phyloP scores from a whole-genome alignment of 192 early-diverging fungal genomes.

The Backusella macrospora region DNA sequence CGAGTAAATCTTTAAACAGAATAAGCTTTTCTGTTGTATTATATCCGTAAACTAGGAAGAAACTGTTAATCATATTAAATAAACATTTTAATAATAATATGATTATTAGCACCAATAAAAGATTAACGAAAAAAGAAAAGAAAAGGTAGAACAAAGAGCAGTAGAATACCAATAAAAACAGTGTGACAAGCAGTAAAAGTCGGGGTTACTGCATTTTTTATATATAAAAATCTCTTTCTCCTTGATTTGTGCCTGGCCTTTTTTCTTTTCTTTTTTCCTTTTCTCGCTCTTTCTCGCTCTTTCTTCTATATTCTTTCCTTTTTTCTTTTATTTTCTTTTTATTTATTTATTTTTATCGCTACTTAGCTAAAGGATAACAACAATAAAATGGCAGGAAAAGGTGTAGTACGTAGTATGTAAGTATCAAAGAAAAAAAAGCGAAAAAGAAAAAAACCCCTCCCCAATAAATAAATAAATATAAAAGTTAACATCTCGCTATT shows the following conservation, averaged over 20 bases:
- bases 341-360: not conserved
- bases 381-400: conserved; percentile 36
- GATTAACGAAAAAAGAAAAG: not conserved
- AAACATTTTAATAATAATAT: no score
- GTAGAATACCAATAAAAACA: not conserved
- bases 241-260: conserved; percentile 15
- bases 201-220: conserved; percentile 18
- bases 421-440: conserved; percentile 1
- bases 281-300: conserved; percentile 5
- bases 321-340: not conserved
- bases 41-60: no score
- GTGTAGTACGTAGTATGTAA: conserved; percentile 41
- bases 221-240: not conserved
- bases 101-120: no score
- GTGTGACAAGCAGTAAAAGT: not conserved
- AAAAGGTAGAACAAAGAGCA: not conserved
- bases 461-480: not conserved
- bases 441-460: no score
- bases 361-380: not conserved
- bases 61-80: no score
- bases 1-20: no score
- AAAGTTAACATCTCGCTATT: not conserved
- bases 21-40: no score
- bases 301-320: conserved; percentile 3
- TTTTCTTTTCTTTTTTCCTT: conserved; percentile 9